phyloP scores from a whole-genome alignment of 225 moss, liverwort and hornwort species.

The Climacium dendroides region DNA sequence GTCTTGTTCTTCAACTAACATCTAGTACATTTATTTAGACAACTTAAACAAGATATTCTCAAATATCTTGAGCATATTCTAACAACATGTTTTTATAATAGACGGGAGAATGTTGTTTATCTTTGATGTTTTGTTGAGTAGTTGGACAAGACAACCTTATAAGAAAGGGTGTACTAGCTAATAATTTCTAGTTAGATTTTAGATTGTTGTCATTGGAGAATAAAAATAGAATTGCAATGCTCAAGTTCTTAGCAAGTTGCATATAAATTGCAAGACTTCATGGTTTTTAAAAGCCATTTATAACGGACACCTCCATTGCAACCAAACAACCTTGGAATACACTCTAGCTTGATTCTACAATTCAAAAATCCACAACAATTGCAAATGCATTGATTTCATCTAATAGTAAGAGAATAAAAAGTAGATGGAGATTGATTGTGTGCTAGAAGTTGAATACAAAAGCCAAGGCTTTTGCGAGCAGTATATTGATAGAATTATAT shows the following conservation, averaged over 20 bases:
- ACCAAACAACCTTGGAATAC: accelerated
- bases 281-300: neutral
- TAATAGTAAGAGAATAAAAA: neutral
- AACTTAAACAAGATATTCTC: neutral
- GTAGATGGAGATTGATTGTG: neutral
- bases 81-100: neutral
- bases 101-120: neutral
- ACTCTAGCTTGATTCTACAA: neutral
- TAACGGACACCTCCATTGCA: neutral
- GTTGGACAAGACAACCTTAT: neutral
- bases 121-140: neutral
- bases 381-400: neutral
- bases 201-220: neutral
- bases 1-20: neutral
- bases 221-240: neutral
- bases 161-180: neutral
- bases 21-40: neutral
- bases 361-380: neutral
- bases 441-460: neutral
- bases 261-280: neutral
- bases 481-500: neutral
- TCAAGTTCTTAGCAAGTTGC: neutral
- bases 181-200: neutral
- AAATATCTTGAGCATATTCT: neutral
- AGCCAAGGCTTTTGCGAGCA: neutral